Evolutionary conservation across 495 filamentous ascomycete species (phyloP).

Genomic region (Aspergillus hancockii): DNA sequence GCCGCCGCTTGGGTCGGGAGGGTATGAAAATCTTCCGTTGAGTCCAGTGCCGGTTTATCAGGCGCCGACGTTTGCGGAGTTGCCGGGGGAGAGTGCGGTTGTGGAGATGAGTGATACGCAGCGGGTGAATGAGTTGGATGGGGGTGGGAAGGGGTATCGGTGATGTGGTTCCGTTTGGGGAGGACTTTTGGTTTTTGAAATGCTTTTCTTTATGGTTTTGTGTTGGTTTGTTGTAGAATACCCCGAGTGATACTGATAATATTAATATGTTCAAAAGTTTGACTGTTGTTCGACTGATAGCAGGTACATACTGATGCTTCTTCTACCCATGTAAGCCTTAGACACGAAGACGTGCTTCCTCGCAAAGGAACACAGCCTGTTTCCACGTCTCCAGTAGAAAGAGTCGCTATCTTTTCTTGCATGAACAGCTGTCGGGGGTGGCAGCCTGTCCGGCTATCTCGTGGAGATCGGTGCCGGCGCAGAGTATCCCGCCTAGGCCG

Average conservation of each 20-base stretch:
- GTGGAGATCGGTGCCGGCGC: constrained; percentile 48
- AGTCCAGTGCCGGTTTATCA: background rate
- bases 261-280: too few species aligned
- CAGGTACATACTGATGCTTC: too few species aligned
- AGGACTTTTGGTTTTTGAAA: background rate
- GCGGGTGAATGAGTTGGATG: constrained; percentile 6
- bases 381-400: too few species aligned
- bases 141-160: constrained; percentile 1
- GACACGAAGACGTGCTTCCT: too few species aligned
- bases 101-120: constrained; percentile 5
- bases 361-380: too few species aligned
- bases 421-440: too few species aligned
- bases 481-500: constrained; percentile 41
- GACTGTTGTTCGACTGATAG: too few species aligned
- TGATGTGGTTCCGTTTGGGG: background rate
- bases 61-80: background rate
- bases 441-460: constrained; percentile 29
- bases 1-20: background rate
- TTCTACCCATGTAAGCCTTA: too few species aligned
- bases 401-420: too few species aligned
- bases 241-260: too few species aligned
- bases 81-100: background rate
- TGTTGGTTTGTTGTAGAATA: too few species aligned
- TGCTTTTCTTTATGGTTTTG: background rate
- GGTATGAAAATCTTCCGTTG: background rate